phyloP scores from a whole-genome alignment of 1,284 basidiomycete genomes.

The Papiliotrema laurentii region DNA sequence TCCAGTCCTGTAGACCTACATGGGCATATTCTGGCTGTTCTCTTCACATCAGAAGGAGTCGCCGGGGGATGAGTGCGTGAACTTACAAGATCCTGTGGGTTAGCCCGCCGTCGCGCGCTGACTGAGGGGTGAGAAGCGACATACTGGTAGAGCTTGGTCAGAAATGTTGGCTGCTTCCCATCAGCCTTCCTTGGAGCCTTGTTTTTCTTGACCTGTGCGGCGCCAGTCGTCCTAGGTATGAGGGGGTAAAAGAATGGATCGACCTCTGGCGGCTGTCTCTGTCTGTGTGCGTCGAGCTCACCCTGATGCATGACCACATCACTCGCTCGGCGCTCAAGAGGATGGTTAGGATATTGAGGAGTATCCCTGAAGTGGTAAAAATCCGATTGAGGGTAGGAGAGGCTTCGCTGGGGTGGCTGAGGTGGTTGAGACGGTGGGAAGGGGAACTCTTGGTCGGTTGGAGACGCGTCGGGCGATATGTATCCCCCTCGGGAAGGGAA shows the following conservation, averaged over 20 bases:
- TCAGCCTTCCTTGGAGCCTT: slow-evolving; percentile 33
- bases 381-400: background rate
- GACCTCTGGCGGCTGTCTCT: slow-evolving; percentile 1
- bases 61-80: slow-evolving; percentile 1
- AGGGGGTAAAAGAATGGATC: slow-evolving; percentile 8
- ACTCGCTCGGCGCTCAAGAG: background rate
- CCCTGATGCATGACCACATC: background rate
- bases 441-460: slow-evolving; percentile 2
- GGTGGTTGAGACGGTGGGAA: background rate
- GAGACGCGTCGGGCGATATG: slow-evolving; percentile 20
- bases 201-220: slow-evolving; percentile 5
- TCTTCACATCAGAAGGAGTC: slow-evolving; percentile 18
- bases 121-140: slow-evolving; percentile 37
- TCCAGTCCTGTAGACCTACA: slow-evolving; percentile 11
- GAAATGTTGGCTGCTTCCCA: slow-evolving; percentile 72
- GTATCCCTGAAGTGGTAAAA: background rate
- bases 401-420: background rate
- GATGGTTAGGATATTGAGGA: background rate
- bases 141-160: slow-evolving; percentile 86
- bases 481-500: slow-evolving; percentile 14
- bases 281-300: background rate
- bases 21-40: slow-evolving; percentile 31
- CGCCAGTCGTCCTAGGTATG: background rate
- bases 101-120: background rate
- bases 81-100: slow-evolving; percentile 25